These are phyloP conservation scores for Backusella tuberculispora DNA, from an alignment of 192 early-diverging fungal species.

Conservation along the genomic window DNA sequence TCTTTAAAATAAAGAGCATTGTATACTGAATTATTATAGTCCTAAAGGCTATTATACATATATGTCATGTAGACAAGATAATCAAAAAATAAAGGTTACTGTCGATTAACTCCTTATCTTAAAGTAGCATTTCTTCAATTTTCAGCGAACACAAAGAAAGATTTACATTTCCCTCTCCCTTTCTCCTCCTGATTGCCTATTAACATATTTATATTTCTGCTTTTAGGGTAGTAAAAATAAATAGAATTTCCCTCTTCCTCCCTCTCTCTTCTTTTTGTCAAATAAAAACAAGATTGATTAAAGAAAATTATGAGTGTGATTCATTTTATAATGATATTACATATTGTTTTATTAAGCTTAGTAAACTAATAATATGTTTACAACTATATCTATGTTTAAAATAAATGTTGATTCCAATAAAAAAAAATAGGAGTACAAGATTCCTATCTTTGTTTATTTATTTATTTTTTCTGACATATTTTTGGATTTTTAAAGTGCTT, in stretches of 20 bases:
- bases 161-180: neutral
- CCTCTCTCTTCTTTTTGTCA: neutral
- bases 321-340: neutral
- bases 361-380: neutral
- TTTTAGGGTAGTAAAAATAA: neutral
- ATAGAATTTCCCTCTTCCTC: neutral
- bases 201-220: neutral
- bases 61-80: neutral
- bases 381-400: neutral
- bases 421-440: slow-evolving; percentile 1
- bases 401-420: neutral
- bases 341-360: neutral
- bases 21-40: no score
- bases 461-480: slow-evolving; percentile 9
- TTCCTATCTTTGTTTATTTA: neutral
- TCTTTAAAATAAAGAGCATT: no score
- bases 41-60: neutral
- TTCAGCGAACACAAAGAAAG: neutral
- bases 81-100: neutral
- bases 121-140: neutral
- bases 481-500: neutral
- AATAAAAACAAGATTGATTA: neutral
- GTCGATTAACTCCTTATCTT: slow-evolving; percentile 4
- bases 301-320: neutral
- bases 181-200: neutral